Percentiles rank a stretch among this genome's conserved stretches.
phyloP scores from a whole-genome alignment of 2,329 filamentous ascomycete species.

The Fusarium musae region DNA sequence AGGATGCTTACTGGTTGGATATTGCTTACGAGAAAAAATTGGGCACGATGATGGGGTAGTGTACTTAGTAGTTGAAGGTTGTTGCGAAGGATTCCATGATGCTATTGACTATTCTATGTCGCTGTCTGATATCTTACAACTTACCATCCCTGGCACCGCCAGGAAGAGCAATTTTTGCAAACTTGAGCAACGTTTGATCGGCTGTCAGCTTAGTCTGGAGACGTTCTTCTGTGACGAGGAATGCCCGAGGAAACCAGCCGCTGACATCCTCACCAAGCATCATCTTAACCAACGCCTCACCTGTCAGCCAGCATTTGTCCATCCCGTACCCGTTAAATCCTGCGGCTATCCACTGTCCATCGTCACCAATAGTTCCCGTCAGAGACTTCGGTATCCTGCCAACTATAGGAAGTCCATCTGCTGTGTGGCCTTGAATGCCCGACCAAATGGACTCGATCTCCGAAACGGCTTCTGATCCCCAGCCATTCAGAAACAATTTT shows the following conservation, averaged over 20 bases:
- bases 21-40: conserved; percentile 8
- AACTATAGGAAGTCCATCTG: conserved; percentile 59
- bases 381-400: conserved; percentile 52
- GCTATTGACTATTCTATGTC: not conserved
- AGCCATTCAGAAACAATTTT: conserved; percentile 51
- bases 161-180: not conserved
- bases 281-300: conserved; percentile 50
- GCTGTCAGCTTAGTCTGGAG: not conserved
- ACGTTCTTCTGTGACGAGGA: conserved; percentile 17
- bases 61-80: not conserved
- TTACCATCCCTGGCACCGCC: not conserved
- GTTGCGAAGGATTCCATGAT: accelerated
- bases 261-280: conserved; percentile 34
- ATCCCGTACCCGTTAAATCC: conserved; percentile 63
- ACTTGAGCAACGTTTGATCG: not conserved
- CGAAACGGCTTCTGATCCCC: conserved; percentile 1
- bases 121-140: accelerated
- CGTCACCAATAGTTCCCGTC: conserved; percentile 15
- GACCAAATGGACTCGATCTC: conserved; percentile 52
- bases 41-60: conserved; percentile 4
- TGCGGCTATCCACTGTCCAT: conserved; percentile 58
- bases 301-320: conserved; percentile 61
- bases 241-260: conserved; percentile 33
- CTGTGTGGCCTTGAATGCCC: conserved; percentile 57
- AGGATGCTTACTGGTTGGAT: conserved; percentile 7